Conservation (phyloP, 139 green algal genomes). For the Axilococcus clingmanii region DNA sequence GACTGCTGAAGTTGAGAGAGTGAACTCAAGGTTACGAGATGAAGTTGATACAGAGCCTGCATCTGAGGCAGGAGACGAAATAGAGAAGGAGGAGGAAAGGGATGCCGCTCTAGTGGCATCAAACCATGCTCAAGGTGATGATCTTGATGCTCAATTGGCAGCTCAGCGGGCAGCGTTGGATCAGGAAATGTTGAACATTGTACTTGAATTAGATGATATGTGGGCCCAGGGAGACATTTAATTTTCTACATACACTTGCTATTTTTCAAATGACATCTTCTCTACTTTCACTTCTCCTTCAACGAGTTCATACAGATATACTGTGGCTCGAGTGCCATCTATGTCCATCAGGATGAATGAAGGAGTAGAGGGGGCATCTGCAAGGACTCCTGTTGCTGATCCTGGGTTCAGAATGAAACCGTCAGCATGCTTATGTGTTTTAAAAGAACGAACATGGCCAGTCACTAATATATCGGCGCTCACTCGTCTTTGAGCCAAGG, state of each 20-base stretch:
- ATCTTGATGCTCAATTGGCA: not conserved
- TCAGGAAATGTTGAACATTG: not conserved
- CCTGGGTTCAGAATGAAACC: conserved; percentile 84
- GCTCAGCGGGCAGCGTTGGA: not conserved
- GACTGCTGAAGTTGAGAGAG: too few species aligned
- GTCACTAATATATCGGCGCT: conserved; percentile 88
- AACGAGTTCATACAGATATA: conserved; percentile 93
- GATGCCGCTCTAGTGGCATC: not conserved
- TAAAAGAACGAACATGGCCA: conserved; percentile 55
- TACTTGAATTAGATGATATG: conserved; percentile 8
- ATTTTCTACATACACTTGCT: too few species aligned
- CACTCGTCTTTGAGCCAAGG: conserved; percentile 70
- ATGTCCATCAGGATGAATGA: conserved; percentile 95
- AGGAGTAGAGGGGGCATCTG: conserved; percentile 32
- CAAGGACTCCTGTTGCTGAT: conserved; percentile 75
- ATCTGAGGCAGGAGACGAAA: not conserved
- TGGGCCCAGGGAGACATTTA: not conserved
- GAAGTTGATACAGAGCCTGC: not conserved
- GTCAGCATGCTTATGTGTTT: conserved; percentile 55
- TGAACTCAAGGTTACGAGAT: too few species aligned
- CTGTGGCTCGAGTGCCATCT: conserved; percentile 68
- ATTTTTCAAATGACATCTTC: conserved; percentile 70
- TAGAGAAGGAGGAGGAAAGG: not conserved
- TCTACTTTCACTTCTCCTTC: conserved; percentile 71
- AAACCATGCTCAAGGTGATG: too few species aligned